Evolutionary conservation across 352 stramenopile species (phyloP), one percentile per base, ranked within the genome.

Genomic region (Phytophthora pinifolia): DNA sequence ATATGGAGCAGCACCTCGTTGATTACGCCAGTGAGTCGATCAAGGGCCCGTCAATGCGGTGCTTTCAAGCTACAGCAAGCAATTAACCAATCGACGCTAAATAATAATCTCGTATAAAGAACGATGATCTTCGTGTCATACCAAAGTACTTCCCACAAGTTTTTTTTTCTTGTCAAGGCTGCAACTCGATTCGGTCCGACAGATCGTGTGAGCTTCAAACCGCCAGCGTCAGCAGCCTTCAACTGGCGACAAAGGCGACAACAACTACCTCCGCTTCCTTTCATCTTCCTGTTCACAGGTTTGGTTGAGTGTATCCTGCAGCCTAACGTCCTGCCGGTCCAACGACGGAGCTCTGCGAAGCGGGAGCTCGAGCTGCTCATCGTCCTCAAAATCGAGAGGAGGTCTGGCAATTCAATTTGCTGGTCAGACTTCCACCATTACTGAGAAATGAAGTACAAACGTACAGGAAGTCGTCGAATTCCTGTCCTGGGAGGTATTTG

Each of bases 381-480:
- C 73, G 27, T 75, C 68, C 31, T 83, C 73, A 14, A 81, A 83
- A 36, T 79, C 69, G 20, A 86, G 57, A 12, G 78, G 72, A 10
- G 77, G 71, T n/a, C 74, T 84, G 42, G 8, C 9, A 32, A 62
- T 56, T 39, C 36, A 31, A n/a, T 49, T 39, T 9, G n/a, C 6
- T 13, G 29, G 36, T 62, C 45, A 56, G 25, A 6, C 22, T 27
- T 27, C 22, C 13, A 29, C 33, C 2, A 13, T 22, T 25, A 36
- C 37, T 54, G 37, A 25, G 59, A 65, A n/a, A 39, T 35, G 17
- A 39, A 27, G 18, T 17, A 8, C 18, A 38, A 38, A 74, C 79
- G 58, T 80, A 88, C 79, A 92, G 46, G 38, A 71, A 83, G 53
- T 92, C 79, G 37, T 68, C 56, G 36, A 92, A 92, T 45, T 88